Percentiles rank a stretch among this genome's conserved stretches.
Evolutionary conservation across 2,329 filamentous ascomycete genomes (phyloP).

Genomic region (Verticillium nonalfalfae): DNA sequence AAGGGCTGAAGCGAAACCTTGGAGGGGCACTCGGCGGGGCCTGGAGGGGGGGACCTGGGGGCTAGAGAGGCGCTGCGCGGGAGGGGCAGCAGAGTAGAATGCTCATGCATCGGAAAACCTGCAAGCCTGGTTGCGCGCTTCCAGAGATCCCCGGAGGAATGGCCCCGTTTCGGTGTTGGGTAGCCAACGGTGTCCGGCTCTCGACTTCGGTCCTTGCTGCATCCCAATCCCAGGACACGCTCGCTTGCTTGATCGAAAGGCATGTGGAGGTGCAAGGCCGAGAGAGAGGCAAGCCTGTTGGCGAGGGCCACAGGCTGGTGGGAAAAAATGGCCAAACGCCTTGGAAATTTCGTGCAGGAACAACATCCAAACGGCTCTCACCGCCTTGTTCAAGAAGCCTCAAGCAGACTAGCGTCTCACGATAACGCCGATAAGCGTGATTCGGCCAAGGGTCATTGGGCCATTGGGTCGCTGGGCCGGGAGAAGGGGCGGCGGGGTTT

Average conservation of each 20-base stretch:
- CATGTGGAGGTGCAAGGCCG: not conserved
- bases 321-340: not conserved
- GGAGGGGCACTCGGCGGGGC: not conserved
- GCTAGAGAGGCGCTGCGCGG: not conserved
- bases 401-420: conserved; percentile 9
- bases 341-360: not conserved
- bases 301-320: not conserved
- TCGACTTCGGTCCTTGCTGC: not conserved
- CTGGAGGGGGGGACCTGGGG: no score
- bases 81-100: not conserved
- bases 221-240: no score
- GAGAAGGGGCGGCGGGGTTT: not conserved
- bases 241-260: no score
- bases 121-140: no score
- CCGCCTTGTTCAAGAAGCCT: conserved; percentile 7
- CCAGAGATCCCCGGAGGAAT: not conserved
- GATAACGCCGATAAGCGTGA: conserved; percentile 25
- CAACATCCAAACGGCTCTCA: conserved; percentile 2
- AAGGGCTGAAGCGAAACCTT: not conserved
- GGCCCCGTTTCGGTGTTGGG: not conserved
- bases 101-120: not conserved
- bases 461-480: not conserved
- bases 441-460: conserved; percentile 15
- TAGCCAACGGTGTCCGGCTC: no score
- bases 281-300: not conserved